Evolutionary conservation across 192 early-diverging fungal species (phyloP).

Genomic region (Allomyces arbusculus): DNA sequence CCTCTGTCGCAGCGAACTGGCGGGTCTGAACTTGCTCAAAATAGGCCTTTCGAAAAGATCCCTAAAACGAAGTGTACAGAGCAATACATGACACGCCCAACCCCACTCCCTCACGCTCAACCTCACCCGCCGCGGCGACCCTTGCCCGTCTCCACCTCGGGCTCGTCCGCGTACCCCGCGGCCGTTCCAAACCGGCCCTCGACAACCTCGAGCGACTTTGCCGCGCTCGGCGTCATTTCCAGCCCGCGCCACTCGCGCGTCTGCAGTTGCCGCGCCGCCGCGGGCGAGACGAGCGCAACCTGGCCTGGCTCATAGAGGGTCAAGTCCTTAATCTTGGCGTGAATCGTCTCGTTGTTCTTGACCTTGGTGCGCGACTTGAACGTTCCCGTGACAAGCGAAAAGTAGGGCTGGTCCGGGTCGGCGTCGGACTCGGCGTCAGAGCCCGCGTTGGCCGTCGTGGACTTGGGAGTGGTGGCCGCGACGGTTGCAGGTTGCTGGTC

Average conservation of each 20-base stretch:
- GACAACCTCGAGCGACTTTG: conserved; percentile 27
- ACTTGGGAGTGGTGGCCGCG: no score
- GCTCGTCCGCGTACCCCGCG: conserved; percentile 38
- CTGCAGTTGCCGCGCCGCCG: conserved; percentile 30
- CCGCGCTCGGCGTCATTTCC: conserved; percentile 45
- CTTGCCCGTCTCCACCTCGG: no score
- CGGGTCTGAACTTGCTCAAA: no score
- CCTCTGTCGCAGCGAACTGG: no score
- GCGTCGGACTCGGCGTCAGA: conserved; percentile 8
- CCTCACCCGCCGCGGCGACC: no score
- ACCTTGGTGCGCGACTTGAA: conserved; percentile 21
- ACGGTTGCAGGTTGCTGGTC: no score
- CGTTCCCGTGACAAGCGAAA: conserved; percentile 70
- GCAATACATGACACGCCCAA: no score
- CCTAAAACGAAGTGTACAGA: no score
- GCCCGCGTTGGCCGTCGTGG: not conserved
- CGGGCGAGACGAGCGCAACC: not conserved
- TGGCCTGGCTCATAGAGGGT: conserved; percentile 1
- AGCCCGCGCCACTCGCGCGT: conserved; percentile 62
- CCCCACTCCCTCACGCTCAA: no score
- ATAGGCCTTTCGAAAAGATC: no score
- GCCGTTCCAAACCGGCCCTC: conserved; percentile 83
- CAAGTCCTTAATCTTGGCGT: conserved; percentile 1
- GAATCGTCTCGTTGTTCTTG: not conserved
- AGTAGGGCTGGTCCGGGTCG: conserved; percentile 60